phyloP scores from a whole-genome alignment of 164 flowering plant species.

The Stephania yunnanensis region DNA sequence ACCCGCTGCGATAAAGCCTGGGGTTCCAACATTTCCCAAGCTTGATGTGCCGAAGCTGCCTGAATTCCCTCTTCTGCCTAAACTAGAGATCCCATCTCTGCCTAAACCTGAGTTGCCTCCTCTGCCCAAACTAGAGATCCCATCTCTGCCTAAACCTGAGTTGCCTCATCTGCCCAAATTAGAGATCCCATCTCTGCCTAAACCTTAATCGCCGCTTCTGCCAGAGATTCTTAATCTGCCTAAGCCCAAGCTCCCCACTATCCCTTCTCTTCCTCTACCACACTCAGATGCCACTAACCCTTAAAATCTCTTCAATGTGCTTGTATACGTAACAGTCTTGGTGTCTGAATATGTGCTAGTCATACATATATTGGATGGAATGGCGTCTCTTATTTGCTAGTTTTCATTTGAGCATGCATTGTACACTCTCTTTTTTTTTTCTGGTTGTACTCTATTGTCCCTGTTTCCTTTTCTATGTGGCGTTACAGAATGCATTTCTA shows the following conservation, averaged over 20 bases:
- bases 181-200: constrained; percentile 11
- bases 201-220: constrained; percentile 11
- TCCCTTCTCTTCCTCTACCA: too few relatives aligned
- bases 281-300: neutral
- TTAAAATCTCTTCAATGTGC: neutral
- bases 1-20: constrained; percentile 14
- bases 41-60: constrained; percentile 1
- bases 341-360: too few relatives aligned
- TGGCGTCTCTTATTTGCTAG: too few relatives aligned
- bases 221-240: constrained; percentile 4
- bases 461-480: too few relatives aligned
- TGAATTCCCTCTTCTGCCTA: constrained; percentile 6
- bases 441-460: too few relatives aligned
- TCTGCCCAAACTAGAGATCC: constrained; percentile 11
- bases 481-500: too few relatives aligned
- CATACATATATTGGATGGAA: too few relatives aligned
- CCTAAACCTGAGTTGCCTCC: neutral
- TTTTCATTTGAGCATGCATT: too few relatives aligned
- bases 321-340: too few relatives aligned
- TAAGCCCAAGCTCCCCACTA: neutral
- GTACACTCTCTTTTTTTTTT: too few relatives aligned
- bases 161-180: constrained; percentile 11
- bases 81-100: constrained; percentile 4
- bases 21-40: constrained; percentile 9
- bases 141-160: neutral